A percentile compares a stretch with the other conserved stretches of the same genome.
Conservation (phyloP, 345 rosid species). For the Triadica sebifera region DNA sequence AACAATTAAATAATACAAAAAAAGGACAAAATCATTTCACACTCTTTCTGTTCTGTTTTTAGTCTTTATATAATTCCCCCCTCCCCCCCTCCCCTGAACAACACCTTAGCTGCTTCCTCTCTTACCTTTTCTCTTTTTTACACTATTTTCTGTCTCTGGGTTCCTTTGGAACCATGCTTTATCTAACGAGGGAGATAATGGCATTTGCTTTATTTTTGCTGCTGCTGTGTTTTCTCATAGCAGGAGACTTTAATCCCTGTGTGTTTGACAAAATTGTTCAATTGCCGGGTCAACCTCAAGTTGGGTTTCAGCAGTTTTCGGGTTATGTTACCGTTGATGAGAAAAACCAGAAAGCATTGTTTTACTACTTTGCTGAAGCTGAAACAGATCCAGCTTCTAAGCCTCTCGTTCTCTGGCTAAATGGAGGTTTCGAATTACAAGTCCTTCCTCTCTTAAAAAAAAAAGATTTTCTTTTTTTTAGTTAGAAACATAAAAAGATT, state of each 20-base stretch:
- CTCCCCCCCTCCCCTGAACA: too few species aligned
- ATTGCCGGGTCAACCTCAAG: conserved; percentile 88
- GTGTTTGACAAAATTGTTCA: conserved; percentile 44
- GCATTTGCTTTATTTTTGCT: conserved; percentile 44
- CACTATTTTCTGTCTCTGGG: conserved; percentile 24
- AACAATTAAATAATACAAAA: conserved; percentile 3
- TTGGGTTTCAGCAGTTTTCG: conserved; percentile 70
- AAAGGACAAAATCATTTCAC: background rate
- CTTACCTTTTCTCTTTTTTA: background rate
- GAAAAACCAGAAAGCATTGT: conserved; percentile 68
- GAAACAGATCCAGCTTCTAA: conserved; percentile 67
- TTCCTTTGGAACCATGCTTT: conserved; percentile 26
- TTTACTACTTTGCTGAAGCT: conserved; percentile 95
- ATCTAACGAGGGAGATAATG: conserved; percentile 31
- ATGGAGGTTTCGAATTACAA: conserved; percentile 61
- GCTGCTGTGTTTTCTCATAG: conserved; percentile 22
- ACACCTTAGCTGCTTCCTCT: conserved; percentile 4
- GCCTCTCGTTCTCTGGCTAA: conserved; percentile 97
- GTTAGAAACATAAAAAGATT: background rate
- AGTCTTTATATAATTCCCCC: conserved; percentile 34
- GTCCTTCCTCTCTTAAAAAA: background rate
- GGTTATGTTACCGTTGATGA: conserved; percentile 84
- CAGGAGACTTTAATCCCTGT: conserved; percentile 36
- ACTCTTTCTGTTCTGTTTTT: background rate
- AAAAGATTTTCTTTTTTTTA: background rate